phyloP scores from a whole-genome alignment of 768 basidiomycete genomes.

The Pleurotus citrinopileatus region DNA sequence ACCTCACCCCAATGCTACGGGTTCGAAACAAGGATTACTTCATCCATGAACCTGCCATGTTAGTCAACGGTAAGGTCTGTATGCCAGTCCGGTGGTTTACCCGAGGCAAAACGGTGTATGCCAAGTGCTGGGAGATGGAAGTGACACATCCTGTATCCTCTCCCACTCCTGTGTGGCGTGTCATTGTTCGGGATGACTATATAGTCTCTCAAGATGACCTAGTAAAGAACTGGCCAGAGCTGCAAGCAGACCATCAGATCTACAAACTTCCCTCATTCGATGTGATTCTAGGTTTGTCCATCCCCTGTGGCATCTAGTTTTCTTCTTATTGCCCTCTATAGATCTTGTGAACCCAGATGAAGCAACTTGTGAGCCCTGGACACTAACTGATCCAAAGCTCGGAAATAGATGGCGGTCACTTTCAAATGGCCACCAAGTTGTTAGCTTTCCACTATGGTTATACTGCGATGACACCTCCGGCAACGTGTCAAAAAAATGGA shows the following conservation, averaged over 20 bases:
- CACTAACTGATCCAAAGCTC: conserved; percentile 11
- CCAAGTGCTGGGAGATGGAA: conserved; percentile 19
- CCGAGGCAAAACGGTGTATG: conserved; percentile 8
- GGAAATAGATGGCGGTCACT: conserved; percentile 25
- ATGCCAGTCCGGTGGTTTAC: conserved; percentile 26
- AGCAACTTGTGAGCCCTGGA: conserved; percentile 11
- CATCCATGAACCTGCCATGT: conserved; percentile 24
- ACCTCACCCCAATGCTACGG: conserved; percentile 25
- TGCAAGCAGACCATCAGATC: not conserved
- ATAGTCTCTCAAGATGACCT: conserved; percentile 11
- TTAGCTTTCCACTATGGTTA: conserved; percentile 31
- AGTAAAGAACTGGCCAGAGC: conserved; percentile 9
- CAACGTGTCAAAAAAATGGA: conserved; percentile 46
- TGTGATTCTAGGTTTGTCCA: conserved; percentile 14
- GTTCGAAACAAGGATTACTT: conserved; percentile 23
- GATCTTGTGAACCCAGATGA: not conserved
- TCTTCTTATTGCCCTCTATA: not conserved
- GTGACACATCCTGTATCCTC: not conserved
- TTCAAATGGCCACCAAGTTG: conserved; percentile 27
- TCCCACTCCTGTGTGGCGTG: conserved; percentile 17
- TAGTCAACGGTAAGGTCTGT: conserved; percentile 12
- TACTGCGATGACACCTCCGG: conserved; percentile 46
- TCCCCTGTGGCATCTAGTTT: not conserved
- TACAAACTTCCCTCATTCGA: conserved; percentile 13
- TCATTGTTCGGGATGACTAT: conserved; percentile 11